Conservation (phyloP, 2,329 filamentous ascomycete genomes). For the Neopestalotiopsis clavispora region DNA sequence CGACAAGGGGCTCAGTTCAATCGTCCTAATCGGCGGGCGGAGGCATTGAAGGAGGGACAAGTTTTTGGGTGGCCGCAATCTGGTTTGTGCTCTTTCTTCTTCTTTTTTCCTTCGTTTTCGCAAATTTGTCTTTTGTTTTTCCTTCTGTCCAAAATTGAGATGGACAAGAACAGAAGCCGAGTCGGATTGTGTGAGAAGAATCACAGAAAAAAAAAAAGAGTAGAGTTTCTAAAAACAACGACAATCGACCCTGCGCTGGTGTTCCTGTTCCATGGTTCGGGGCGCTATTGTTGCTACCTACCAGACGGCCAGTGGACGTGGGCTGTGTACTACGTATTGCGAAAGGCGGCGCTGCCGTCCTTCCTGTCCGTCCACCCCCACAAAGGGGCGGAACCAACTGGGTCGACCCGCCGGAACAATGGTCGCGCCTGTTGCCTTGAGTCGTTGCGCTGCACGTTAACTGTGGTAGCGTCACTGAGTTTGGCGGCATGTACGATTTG, state of each 20-base stretch:
- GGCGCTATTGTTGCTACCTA: neutral
- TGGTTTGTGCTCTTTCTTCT: neutral
- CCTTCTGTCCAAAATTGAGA: neutral
- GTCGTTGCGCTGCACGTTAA: neutral
- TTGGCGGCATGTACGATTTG: neutral
- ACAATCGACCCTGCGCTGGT: neutral
- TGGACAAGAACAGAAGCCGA: neutral
- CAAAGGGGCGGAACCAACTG: neutral
- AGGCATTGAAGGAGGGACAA: conserved; percentile 22
- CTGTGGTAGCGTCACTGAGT: neutral
- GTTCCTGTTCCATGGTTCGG: neutral
- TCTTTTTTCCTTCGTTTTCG: neutral
- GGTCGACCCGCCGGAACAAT: neutral
- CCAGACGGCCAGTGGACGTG: neutral
- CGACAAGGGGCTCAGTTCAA: conserved; percentile 3
- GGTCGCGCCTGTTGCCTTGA: neutral
- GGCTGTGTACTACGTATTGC: neutral
- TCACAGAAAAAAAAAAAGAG: neutral
- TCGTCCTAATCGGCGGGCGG: conserved; percentile 17
- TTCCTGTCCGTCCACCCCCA: neutral
- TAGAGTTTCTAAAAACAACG: neutral
- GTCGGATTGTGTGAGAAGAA: neutral
- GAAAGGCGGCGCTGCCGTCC: neutral
- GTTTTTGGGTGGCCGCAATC: neutral
- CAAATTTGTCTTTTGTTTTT: neutral